These are phyloP conservation scores for Hyphopichia pseudoburtonii DNA, from an alignment of 1,139 yeast species.

Conservation along the genomic window DNA sequence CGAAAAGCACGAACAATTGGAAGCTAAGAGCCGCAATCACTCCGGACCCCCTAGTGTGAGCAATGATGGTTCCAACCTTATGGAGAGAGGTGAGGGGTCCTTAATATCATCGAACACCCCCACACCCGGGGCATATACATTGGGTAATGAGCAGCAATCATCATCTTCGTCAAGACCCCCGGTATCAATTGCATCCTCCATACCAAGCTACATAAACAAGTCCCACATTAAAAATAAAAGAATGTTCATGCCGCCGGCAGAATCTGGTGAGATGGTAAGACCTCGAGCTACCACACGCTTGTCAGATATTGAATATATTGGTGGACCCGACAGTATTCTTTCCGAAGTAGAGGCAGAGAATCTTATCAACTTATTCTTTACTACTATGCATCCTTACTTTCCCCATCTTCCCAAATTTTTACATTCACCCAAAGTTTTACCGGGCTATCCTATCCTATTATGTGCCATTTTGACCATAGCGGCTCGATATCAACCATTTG, in stretches of 20 bases:
- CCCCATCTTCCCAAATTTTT: conserved; percentile 80
- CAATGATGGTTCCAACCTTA: background rate
- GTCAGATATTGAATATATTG: conserved; percentile 66
- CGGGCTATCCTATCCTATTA: conserved; percentile 76
- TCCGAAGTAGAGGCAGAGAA: conserved; percentile 66
- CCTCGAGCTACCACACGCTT: conserved; percentile 55
- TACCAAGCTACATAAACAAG: conserved; percentile 14
- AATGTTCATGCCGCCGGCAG: conserved; percentile 37
- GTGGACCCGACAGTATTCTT: conserved; percentile 54
- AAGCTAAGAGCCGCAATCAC: conserved; percentile 13
- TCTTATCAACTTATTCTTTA: conserved; percentile 65
- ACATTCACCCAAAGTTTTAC: conserved; percentile 63
- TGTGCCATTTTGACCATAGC: conserved; percentile 81
- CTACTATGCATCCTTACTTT: conserved; percentile 84
- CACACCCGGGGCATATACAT: background rate
- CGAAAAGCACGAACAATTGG: conserved; percentile 51
- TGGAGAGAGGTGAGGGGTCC: background rate
- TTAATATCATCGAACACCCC: background rate
- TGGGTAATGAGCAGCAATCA: no score
- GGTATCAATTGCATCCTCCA: conserved; percentile 5
- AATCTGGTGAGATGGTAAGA: conserved; percentile 47
- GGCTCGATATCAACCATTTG: conserved; percentile 67
- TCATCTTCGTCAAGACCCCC: conserved; percentile 1
- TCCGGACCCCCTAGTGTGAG: no score
- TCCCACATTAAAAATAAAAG: conserved; percentile 13